phyloP scores from a whole-genome alignment of 352 stramenopile genomes.

The Hyphochytrium catenoides region DNA sequence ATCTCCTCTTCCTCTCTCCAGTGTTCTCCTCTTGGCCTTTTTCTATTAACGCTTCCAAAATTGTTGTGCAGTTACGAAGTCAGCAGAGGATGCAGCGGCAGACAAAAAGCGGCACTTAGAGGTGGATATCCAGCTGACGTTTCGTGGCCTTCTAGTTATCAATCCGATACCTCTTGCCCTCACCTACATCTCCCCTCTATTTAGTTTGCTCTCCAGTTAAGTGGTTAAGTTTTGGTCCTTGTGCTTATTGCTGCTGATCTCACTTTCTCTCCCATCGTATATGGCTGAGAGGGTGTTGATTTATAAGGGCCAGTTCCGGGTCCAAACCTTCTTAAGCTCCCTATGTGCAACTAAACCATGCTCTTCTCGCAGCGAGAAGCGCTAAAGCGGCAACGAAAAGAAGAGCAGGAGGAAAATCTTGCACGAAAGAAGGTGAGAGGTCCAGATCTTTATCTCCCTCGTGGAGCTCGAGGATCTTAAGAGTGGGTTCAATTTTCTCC shows the following conservation, averaged over 20 bases:
- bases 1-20: too few relatives aligned
- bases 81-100: slow-evolving; percentile 36
- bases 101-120: slow-evolving; percentile 52
- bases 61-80: slow-evolving; percentile 31
- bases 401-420: slow-evolving; percentile 69
- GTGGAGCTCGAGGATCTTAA: slow-evolving; percentile 29
- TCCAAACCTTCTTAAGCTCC: too few relatives aligned
- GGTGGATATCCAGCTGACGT: too few relatives aligned
- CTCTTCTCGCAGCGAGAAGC: too few relatives aligned
- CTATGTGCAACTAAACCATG: too few relatives aligned
- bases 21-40: background rate
- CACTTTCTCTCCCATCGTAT: slow-evolving; percentile 7
- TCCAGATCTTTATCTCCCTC: too few relatives aligned
- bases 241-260: slow-evolving; percentile 1
- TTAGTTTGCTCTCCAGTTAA: too few relatives aligned
- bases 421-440: slow-evolving; percentile 60
- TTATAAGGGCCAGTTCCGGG: too few relatives aligned
- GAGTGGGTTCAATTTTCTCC: background rate
- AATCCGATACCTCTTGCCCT: too few relatives aligned
- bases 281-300: slow-evolving; percentile 7
- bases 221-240: background rate
- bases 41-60: background rate
- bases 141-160: too few relatives aligned
- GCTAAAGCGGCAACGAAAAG: slow-evolving; percentile 52
- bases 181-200: too few relatives aligned